Evolutionary conservation across 148 eudicot genomes (phyloP), one percentile per base, ranked within the genome.

Genomic region (Camellia granthamiana): DNA sequence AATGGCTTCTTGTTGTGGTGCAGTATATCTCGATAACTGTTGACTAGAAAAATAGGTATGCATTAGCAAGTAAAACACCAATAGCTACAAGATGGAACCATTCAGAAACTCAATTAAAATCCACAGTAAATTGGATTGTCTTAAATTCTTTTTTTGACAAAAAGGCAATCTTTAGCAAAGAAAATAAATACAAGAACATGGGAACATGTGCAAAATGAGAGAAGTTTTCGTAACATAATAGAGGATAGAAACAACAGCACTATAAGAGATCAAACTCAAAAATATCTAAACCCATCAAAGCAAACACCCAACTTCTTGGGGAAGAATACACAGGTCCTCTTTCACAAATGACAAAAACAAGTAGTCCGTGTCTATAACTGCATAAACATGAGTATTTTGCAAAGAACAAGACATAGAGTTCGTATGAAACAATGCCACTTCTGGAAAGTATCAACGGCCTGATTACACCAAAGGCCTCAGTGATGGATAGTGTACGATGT

Each of bases 1-100:
- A 94, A 97, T 42, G 93, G 89, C 84, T 87, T 94, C 90, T 97
- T 97, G 87, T 89, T 86, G 76, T 92, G 94, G 82, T 97, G 97
- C 80, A 94, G 84, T 86, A 97, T 88, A 84, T 97, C 99, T 78
- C 86, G 85, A 78, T 97, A 97, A 84, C 93, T 94, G 84, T 89
- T 89, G 85, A 90, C 99, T 97, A 82, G 38, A 84, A 61, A 74
- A 77, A 51, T 41, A 61, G 66, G 72, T 30, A 13, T 59, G 7
- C 42, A 19, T 12, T 52, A 72, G 69, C 54, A 74, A 70, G 49
- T 77, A 42, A 69, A 76, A 58, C 21, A 72, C 55, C 6, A 76
- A 61, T 10, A 73, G 42, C 59, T 43, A 54, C 9, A 51, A 58
- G 67, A 69, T 69, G 12, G 14, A 66, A 79, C 38, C 9, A 69